Evolutionary conservation across 2,329 filamentous ascomycete genomes (phyloP).

Genomic region (Microsporum ferrugineum): DNA sequence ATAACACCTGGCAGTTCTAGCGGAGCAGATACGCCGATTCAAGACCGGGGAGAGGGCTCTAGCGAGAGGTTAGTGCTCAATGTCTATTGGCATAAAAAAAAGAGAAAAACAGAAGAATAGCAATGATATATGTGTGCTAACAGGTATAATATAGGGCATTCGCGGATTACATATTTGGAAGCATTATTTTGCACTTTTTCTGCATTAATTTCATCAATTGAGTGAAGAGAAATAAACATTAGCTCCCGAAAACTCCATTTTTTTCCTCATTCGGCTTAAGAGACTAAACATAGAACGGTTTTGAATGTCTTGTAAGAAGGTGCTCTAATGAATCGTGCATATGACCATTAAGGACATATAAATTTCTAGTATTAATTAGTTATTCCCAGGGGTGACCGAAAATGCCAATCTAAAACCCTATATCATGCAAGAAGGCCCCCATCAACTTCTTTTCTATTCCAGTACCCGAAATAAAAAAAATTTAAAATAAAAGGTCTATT

Average conservation of each 20-base stretch:
- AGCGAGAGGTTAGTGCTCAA: slow-evolving; percentile 28
- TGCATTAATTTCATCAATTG: slow-evolving; percentile 99
- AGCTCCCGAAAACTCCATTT: neutral
- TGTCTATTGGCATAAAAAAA: neutral
- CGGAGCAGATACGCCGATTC: slow-evolving; percentile 13
- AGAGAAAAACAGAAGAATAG: neutral
- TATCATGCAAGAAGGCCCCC: neutral
- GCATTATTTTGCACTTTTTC: slow-evolving; percentile 94
- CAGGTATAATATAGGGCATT: slow-evolving; percentile 55
- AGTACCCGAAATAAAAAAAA: neutral
- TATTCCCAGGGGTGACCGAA: neutral
- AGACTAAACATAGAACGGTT: neutral
- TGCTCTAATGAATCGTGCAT: neutral
- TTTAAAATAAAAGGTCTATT: neutral
- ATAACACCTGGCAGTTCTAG: slow-evolving; percentile 18
- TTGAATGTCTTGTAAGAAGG: neutral
- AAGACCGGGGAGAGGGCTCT: slow-evolving; percentile 19
- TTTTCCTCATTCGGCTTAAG: neutral
- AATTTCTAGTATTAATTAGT: neutral
- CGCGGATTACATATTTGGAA: slow-evolving; percentile 90
- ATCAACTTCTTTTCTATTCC: neutral
- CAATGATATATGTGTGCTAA: neutral
- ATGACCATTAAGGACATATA: neutral
- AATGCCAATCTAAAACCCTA: neutral
- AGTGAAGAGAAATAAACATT: slow-evolving; percentile 16